Conservation (phyloP, 306 rosid species). For the Prinsepia uniflora region DNA sequence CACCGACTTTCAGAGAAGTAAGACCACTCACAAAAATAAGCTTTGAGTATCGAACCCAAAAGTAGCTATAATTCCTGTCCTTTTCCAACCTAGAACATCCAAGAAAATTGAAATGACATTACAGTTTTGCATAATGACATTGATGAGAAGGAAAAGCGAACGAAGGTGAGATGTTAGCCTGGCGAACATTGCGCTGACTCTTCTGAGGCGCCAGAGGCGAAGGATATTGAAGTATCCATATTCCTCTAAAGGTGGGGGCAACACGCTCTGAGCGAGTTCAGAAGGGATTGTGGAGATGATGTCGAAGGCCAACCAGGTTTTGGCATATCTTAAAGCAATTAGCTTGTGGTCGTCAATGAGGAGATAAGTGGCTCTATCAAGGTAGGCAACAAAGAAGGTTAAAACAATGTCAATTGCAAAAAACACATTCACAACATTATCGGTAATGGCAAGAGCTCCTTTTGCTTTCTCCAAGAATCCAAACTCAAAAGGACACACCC, state of each 20-base stretch:
- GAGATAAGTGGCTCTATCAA: constrained; percentile 51
- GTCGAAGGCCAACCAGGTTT: constrained; percentile 60
- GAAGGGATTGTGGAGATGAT: constrained; percentile 57
- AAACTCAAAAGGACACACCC: constrained; percentile 76
- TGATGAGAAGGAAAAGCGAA: neutral
- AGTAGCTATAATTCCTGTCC: constrained; percentile 61
- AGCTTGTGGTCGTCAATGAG: constrained; percentile 37
- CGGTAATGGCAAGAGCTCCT: constrained; percentile 28
- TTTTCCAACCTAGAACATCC: constrained; percentile 58
- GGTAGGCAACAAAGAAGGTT: constrained; percentile 76
- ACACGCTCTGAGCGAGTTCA: constrained; percentile 33
- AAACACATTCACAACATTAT: constrained; percentile 57
- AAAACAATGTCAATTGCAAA: constrained; percentile 57
- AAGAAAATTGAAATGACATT: neutral
- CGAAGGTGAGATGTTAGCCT: constrained; percentile 29
- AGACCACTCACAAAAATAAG: constrained; percentile 64
- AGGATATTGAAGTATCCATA: constrained; percentile 72
- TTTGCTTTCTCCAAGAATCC: constrained; percentile 48
- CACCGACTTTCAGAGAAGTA: neutral
- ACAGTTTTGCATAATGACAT: neutral
- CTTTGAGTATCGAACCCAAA: constrained; percentile 64
- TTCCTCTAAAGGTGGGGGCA: constrained; percentile 33
- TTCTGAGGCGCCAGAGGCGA: constrained; percentile 80
- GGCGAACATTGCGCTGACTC: constrained; percentile 70
- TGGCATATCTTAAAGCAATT: constrained; percentile 58